phyloP scores from a whole-genome alignment of 148 eudicot species.

The Vaccinium vitisidaea region DNA sequence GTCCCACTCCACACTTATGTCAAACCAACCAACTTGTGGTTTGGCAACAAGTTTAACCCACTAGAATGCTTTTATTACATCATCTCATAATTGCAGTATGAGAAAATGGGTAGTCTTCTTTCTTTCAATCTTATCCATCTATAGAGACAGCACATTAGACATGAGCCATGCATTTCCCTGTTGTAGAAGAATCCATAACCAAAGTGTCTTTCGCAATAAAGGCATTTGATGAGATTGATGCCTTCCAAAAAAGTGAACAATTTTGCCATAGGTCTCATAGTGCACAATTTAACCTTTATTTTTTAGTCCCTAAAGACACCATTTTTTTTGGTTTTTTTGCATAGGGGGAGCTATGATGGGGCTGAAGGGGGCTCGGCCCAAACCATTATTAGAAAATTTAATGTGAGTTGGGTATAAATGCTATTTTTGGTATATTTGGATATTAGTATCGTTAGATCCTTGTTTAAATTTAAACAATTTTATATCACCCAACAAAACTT shows the following conservation, averaged over 20 bases:
- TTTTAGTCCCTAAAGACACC: too few relatives aligned
- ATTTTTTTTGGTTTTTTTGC: too few relatives aligned
- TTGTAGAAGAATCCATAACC: slow-evolving; percentile 2
- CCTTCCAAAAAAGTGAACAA: neutral
- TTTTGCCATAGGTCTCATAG: neutral
- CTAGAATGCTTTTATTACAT: neutral
- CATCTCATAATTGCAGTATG: neutral
- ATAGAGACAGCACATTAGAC: slow-evolving; percentile 5
- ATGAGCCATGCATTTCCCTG: slow-evolving; percentile 8
- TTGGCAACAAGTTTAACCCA: neutral
- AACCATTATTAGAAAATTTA: too few relatives aligned
- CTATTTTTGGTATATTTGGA: too few relatives aligned
- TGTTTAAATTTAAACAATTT: too few relatives aligned
- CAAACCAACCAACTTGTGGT: neutral
- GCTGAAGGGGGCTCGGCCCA: too few relatives aligned
- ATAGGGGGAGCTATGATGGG: too few relatives aligned
- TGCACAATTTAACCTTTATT: neutral
- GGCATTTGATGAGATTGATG: slow-evolving; percentile 1
- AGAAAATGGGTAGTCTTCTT: neutral
- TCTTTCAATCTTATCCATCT: neutral
- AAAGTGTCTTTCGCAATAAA: slow-evolving; percentile 14
- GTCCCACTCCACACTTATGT: neutral
- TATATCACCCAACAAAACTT: too few relatives aligned
- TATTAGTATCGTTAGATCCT: too few relatives aligned
- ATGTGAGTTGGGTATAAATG: too few relatives aligned